These are phyloP conservation scores for Lipomyces sp. DNA, from an alignment of 805 yeast genomes.

Conservation along the genomic window DNA sequence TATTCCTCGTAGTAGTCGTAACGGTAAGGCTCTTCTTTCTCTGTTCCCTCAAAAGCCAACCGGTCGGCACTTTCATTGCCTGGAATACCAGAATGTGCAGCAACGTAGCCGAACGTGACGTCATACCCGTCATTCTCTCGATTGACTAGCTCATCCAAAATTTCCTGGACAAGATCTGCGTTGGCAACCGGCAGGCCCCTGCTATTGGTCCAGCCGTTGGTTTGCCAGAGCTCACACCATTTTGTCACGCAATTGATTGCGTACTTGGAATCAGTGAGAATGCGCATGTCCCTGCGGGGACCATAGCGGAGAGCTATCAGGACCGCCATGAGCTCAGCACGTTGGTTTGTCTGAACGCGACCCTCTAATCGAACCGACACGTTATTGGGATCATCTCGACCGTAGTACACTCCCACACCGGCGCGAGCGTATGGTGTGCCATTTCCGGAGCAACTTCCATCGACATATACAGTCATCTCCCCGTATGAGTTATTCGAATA, in stretches of 20 bases:
- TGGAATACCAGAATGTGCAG: conserved; percentile 62
- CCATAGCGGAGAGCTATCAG: conserved; percentile 51
- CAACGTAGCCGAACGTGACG: conserved; percentile 57
- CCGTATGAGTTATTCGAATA: too few relatives aligned
- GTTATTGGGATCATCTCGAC: conserved; percentile 48
- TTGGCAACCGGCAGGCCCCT: conserved; percentile 50
- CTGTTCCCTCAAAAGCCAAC: too few relatives aligned
- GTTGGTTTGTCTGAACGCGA: conserved; percentile 63
- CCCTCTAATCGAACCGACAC: conserved; percentile 49
- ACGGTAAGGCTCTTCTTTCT: too few relatives aligned
- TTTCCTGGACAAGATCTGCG: conserved; percentile 47
- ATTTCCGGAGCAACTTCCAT: conserved; percentile 70
- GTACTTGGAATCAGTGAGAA: conserved; percentile 71
- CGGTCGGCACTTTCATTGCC: conserved; percentile 79
- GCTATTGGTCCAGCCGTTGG: conserved; percentile 52
- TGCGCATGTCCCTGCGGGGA: conserved; percentile 38
- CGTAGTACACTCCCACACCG: conserved; percentile 78
- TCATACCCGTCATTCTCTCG: conserved; percentile 41
- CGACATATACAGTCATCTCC: conserved; percentile 60
- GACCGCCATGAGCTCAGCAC: conserved; percentile 76
- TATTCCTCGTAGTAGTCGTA: too few relatives aligned
- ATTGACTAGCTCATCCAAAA: conserved; percentile 40
- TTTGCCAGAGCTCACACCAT: conserved; percentile 59
- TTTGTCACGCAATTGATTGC: conserved; percentile 49
- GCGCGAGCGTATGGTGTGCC: conserved; percentile 48